Evolutionary conservation across 495 filamentous ascomycete genomes (phyloP).

Genomic region (Penicillium samsonianum): DNA sequence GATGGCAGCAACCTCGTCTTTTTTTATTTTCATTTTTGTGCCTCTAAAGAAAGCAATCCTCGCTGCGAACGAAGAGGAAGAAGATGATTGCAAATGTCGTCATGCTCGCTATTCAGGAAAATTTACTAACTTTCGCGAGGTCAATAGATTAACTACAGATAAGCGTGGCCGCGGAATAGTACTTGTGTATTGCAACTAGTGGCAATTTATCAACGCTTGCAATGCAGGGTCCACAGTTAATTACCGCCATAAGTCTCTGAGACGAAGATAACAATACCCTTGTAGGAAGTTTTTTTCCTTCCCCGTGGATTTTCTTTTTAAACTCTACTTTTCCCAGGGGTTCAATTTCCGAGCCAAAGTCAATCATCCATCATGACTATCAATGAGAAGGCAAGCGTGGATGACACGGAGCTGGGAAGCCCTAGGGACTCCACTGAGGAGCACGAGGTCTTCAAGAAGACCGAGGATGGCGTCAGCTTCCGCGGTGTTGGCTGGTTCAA

Average conservation of each 20-base stretch:
- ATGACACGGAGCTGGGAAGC: conserved; percentile 8
- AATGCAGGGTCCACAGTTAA: neutral
- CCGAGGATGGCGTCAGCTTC: conserved; percentile 51
- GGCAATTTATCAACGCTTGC: neutral
- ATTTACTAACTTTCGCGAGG: neutral
- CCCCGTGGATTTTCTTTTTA: neutral
- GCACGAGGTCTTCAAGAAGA: conserved; percentile 55
- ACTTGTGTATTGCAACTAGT: neutral
- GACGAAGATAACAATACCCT: neutral
- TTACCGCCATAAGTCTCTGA: neutral
- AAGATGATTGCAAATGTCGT: neutral
- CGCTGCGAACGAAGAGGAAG: neutral
- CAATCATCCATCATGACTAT: conserved; percentile 2
- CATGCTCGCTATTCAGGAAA: neutral
- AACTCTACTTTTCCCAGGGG: neutral
- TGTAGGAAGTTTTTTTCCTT: neutral
- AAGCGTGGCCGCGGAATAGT: neutral
- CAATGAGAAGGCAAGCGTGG: conserved; percentile 1
- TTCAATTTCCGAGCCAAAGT: neutral
- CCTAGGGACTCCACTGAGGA: conserved; percentile 19
- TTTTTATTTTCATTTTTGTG: too few species aligned
- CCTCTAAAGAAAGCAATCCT: neutral
- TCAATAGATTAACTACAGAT: neutral
- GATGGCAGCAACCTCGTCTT: neutral
- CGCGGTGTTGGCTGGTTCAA: conserved; percentile 55